Conservation (phyloP, 2,329 filamentous ascomycete genomes). For the Scolecobasidium constrictum region DNA sequence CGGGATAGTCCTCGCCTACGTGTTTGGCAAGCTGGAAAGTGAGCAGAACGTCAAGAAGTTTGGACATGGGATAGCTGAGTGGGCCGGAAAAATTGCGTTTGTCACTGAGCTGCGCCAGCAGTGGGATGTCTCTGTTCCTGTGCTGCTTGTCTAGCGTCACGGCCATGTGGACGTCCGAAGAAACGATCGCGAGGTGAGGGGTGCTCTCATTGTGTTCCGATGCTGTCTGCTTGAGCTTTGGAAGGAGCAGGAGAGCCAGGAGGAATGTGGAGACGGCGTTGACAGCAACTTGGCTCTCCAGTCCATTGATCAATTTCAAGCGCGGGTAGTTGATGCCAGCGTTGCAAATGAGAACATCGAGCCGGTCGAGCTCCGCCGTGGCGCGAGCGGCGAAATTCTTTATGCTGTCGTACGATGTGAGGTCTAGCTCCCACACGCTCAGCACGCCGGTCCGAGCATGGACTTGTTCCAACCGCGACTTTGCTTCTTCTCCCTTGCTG, state of each 20-base stretch:
- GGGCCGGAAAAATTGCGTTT: slow-evolving; percentile 10
- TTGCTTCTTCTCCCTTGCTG: slow-evolving; percentile 34
- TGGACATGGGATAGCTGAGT: slow-evolving; percentile 13
- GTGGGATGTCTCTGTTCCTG: neutral
- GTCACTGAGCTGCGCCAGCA: slow-evolving; percentile 9
- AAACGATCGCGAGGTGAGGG: slow-evolving; percentile 29
- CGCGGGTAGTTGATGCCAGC: slow-evolving; percentile 22
- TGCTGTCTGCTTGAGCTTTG: slow-evolving; percentile 14
- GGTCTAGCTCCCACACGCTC: slow-evolving; percentile 36
- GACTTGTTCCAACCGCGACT: slow-evolving; percentile 25
- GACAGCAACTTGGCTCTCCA: slow-evolving; percentile 24
- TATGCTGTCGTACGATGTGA: slow-evolving; percentile 28
- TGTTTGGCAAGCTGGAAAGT: neutral
- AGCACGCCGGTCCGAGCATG: slow-evolving; percentile 23
- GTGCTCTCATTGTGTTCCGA: slow-evolving; percentile 7
- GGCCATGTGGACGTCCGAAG: slow-evolving; percentile 31
- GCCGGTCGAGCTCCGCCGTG: slow-evolving; percentile 14
- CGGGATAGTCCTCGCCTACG: neutral
- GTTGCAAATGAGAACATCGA: slow-evolving; percentile 29
- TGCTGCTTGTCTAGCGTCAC: neutral
- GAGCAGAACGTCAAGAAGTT: slow-evolving; percentile 12
- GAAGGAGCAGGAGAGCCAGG: slow-evolving; percentile 19
- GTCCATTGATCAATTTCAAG: slow-evolving; percentile 18
- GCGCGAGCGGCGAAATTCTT: slow-evolving; percentile 20
- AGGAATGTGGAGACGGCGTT: slow-evolving; percentile 30